These are phyloP conservation scores for Psilocybe subaeruginosa DNA, from an alignment of 768 basidiomycete genomes.

Conservation along the genomic window DNA sequence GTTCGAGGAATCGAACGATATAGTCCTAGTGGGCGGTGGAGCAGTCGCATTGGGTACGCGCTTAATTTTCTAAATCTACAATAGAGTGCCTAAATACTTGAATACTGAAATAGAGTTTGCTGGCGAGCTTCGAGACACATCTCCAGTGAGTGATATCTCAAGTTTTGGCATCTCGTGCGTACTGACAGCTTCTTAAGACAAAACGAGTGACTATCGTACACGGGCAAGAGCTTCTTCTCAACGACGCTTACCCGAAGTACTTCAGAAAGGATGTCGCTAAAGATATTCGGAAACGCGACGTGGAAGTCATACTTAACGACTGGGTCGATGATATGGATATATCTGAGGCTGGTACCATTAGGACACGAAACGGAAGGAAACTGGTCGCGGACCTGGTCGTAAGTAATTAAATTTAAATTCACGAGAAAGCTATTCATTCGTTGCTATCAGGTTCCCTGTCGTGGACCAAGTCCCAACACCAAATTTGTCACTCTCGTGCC, in stretches of 20 bases:
- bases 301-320: conserved; percentile 57
- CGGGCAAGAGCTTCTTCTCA: conserved; percentile 49
- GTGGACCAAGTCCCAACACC: conserved; percentile 50
- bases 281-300: conserved; percentile 43
- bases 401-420: conserved; percentile 21
- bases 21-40: conserved; percentile 59
- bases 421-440: neutral
- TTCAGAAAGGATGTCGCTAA: conserved; percentile 52
- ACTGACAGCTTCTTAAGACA: conserved; percentile 24
- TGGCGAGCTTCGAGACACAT: conserved; percentile 45
- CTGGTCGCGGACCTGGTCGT: conserved; percentile 64
- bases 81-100: conserved; percentile 28
- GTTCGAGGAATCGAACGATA: conserved; percentile 39
- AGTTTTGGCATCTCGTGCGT: conserved; percentile 20
- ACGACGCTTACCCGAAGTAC: conserved; percentile 53
- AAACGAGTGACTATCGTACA: conserved; percentile 68
- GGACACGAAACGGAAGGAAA: conserved; percentile 51
- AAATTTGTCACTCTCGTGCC: conserved; percentile 47
- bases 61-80: neutral
- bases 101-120: conserved; percentile 33
- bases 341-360: conserved; percentile 41
- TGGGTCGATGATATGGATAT: conserved; percentile 46
- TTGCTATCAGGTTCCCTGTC: conserved; percentile 31
- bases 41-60: conserved; percentile 50
- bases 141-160: conserved; percentile 31